Conservation (phyloP, 768 basidiomycete genomes). For the Trametes gibbosa region DNA sequence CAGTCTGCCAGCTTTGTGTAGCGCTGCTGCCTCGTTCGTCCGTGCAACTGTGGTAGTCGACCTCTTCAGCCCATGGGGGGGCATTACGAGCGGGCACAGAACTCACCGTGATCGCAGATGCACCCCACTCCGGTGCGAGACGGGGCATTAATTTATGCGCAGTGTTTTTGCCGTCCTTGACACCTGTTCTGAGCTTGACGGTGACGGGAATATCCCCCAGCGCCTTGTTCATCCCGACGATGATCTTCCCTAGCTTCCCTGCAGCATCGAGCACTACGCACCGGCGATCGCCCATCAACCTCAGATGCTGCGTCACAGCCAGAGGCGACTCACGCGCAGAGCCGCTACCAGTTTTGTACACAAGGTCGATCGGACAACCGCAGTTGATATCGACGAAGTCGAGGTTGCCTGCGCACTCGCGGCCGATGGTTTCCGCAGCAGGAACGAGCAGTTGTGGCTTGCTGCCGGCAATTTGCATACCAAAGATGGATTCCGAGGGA, state of each 20-base stretch:
- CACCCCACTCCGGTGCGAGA: constrained; percentile 53
- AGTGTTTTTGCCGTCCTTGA: constrained; percentile 82
- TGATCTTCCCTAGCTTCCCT: constrained; percentile 78
- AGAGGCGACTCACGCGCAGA: constrained; percentile 54
- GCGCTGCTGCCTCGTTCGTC: constrained; percentile 90
- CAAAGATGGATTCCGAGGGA: constrained; percentile 83
- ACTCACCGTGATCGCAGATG: constrained; percentile 50
- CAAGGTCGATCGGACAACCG: constrained; percentile 96
- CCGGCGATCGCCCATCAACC: neutral
- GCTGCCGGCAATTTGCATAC: constrained; percentile 90
- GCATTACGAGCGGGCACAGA: neutral
- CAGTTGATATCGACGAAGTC: constrained; percentile 97
- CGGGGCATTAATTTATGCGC: constrained; percentile 91
- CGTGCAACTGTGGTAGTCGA: constrained; percentile 74
- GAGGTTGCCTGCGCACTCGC: constrained; percentile 59
- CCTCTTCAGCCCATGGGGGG: neutral
- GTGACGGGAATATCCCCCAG: constrained; percentile 91
- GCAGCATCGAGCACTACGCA: constrained; percentile 76
- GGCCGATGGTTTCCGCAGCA: constrained; percentile 76
- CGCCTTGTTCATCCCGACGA: constrained; percentile 88
- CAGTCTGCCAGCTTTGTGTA: constrained; percentile 93
- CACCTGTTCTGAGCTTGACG: constrained; percentile 88
- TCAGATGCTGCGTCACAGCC: neutral
- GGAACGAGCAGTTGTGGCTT: constrained; percentile 77
- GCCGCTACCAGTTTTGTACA: constrained; percentile 89